Percentiles rank a stretch among this genome's conserved stretches.
These are phyloP conservation scores for Diutina catenulata DNA, from an alignment of 1,139 yeast species.

Conservation along the genomic window DNA sequence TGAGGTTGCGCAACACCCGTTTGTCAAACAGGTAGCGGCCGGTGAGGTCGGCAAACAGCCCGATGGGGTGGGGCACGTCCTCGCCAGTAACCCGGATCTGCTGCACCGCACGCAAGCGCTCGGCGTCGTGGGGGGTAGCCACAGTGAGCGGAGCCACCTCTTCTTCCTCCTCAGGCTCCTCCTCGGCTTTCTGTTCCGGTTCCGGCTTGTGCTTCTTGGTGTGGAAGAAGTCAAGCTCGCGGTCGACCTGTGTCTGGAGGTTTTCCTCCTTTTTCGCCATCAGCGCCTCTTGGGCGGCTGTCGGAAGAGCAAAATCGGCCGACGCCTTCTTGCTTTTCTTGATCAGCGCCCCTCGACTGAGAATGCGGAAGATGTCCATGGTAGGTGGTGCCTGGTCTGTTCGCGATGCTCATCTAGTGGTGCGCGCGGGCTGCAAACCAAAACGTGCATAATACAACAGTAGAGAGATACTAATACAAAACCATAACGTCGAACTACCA, in stretches of 20 bases:
- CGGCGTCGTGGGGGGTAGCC: slow-evolving; percentile 42
- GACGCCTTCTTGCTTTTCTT: slow-evolving; percentile 37
- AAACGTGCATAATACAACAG: too few species aligned
- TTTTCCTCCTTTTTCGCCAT: slow-evolving; percentile 9
- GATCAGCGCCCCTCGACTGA: slow-evolving; percentile 76
- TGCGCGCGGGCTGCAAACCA: too few species aligned
- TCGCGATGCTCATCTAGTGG: slow-evolving; percentile 3
- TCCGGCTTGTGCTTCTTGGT: slow-evolving; percentile 27
- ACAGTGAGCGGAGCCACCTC: neutral
- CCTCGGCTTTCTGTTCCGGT: slow-evolving; percentile 8
- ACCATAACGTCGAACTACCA: too few species aligned
- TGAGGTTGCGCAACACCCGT: slow-evolving; percentile 51
- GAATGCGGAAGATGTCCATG: slow-evolving; percentile 85
- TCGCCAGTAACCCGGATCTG: slow-evolving; percentile 61
- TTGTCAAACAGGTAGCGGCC: slow-evolving; percentile 56
- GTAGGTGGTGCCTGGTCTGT: neutral
- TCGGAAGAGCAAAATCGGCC: slow-evolving; percentile 35
- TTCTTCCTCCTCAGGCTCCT: slow-evolving; percentile 13
- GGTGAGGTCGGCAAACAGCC: slow-evolving; percentile 72
- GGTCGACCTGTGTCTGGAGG: slow-evolving; percentile 35
- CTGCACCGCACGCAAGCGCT: slow-evolving; percentile 38
- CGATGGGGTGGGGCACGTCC: slow-evolving; percentile 79
- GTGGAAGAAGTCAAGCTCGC: slow-evolving; percentile 63
- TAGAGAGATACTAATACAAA: too few species aligned
- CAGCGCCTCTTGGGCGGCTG: slow-evolving; percentile 8